A percentile compares a stretch with the other conserved stretches of the same genome.
Evolutionary conservation across 148 eudicot genomes (phyloP).

Genomic region (Vaccinium corymbosum): DNA sequence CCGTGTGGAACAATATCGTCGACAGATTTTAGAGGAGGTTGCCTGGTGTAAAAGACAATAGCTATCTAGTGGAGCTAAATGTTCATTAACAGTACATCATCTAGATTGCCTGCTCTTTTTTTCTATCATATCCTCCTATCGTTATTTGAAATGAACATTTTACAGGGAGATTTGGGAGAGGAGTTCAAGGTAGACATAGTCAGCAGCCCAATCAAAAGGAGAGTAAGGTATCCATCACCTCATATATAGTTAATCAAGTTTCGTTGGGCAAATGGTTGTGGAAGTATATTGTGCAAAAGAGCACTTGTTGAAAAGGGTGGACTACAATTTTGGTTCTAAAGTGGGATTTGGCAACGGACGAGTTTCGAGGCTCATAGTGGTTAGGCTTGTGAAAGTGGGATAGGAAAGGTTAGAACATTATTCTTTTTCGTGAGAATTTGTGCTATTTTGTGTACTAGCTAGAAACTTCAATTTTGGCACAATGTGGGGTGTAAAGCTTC

Average conservation of each 20-base stretch:
- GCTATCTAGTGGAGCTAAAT: too few species aligned
- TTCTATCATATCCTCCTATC: background rate
- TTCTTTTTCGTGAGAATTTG: background rate
- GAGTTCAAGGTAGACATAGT: background rate
- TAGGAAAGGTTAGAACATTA: background rate
- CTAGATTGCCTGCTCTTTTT: background rate
- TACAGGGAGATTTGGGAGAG: background rate
- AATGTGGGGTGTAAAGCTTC: background rate
- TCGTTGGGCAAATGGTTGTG: background rate
- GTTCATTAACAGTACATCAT: background rate
- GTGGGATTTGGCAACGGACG: background rate
- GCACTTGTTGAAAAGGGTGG: background rate
- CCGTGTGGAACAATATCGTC: background rate
- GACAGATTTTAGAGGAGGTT: background rate
- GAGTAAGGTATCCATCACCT: background rate
- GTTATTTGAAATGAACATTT: background rate
- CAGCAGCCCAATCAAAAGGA: constrained; percentile 5
- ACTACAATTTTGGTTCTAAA: background rate
- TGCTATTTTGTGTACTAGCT: background rate
- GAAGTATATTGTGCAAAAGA: background rate
- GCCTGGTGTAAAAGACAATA: background rate
- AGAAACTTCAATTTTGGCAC: background rate
- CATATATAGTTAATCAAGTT: background rate
- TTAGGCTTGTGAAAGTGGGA: background rate
- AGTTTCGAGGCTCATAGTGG: background rate